Evolutionary conservation across 306 rosid genomes (phyloP), one percentile per base, ranked within the genome.

Genomic region (Citrullus colocynthis): DNA sequence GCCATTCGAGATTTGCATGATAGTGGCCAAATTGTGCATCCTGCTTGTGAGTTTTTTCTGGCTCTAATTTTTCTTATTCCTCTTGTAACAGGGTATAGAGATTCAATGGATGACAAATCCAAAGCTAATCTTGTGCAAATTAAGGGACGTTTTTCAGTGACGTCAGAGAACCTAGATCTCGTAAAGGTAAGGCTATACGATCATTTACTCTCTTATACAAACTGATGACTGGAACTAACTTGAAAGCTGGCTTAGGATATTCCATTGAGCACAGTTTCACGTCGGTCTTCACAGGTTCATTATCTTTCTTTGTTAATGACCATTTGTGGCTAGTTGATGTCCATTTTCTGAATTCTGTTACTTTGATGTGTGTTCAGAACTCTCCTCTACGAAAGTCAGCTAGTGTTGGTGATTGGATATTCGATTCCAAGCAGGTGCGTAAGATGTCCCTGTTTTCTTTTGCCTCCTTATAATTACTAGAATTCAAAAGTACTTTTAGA

Each of bases 101-200:
- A 92, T 84, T 91, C 97, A 72, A 70, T 93, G 82, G 99, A 96
- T 80, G 99, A 96, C 64, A 96, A 91, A 80, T 89, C 97, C 41
- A 96, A 96, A 86, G 88, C 97, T 77, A 96, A 89, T 81, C 88
- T 96, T 70, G 98, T 96, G 84, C 99, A 96, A 91, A 96, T 96
- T 67, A 93, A 85, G 85, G 99, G 99, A 58, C 84, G 99, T 69
- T 96, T 96, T 88, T 96, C 99, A 70, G 99, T 96, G 77, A 96
- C 99, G 1, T 91, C 97, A 59, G 99, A 93, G 85, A 96, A 93
- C 81, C 86, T 96, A 81, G 99, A 96, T 88, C 91, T 96, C 74
- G 99, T 89, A 73, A 96, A 90, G 97, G 99, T 96, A 81, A 85
- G 78, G 62, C 5, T 75, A 74, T 75, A 65, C 75, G 44, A 74